Conservation (phyloP, 116 monocot species). For the Cymodocea nodosa region DNA sequence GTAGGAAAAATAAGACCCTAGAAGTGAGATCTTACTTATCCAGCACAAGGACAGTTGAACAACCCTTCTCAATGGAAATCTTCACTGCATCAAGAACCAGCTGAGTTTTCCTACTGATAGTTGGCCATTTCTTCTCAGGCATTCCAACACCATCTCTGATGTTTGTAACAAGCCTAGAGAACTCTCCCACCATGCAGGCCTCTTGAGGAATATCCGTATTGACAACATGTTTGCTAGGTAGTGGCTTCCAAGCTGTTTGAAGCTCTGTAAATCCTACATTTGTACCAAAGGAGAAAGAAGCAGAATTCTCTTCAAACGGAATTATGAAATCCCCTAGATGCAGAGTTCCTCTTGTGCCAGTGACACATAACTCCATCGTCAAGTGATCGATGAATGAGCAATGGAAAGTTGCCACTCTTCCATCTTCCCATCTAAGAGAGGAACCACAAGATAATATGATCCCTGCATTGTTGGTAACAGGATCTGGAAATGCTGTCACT, state of each 20-base stretch:
- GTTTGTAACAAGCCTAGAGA: constrained; percentile 40
- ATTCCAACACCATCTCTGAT: constrained; percentile 27
- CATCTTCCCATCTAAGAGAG: constrained; percentile 47
- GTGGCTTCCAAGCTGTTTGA: constrained; percentile 29
- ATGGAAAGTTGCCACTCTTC: constrained; percentile 44
- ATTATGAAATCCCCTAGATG: constrained; percentile 40
- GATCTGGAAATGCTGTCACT: constrained; percentile 24
- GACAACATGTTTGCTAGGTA: constrained; percentile 41
- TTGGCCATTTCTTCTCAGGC: constrained; percentile 54
- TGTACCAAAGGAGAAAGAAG: constrained; percentile 22
- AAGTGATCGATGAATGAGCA: constrained; percentile 58
- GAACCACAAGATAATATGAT: constrained; percentile 52
- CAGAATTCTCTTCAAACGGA: constrained; percentile 44
- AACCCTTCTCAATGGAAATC: constrained; percentile 53
- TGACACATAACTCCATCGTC: constrained; percentile 33
- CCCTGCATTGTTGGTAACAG: constrained; percentile 30
- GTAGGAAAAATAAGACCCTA: too few species aligned
- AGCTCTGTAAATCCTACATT: constrained; percentile 34
- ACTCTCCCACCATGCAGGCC: constrained; percentile 59
- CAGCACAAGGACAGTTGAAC: constrained; percentile 17
- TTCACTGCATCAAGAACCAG: constrained; percentile 76
- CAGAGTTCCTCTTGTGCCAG: constrained; percentile 55
- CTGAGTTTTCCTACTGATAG: constrained; percentile 68
- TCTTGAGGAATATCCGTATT: constrained; percentile 57
- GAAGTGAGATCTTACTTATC: not conserved